phyloP scores from a whole-genome alignment of 495 filamentous ascomycete genomes.

The Poronia punctata region DNA sequence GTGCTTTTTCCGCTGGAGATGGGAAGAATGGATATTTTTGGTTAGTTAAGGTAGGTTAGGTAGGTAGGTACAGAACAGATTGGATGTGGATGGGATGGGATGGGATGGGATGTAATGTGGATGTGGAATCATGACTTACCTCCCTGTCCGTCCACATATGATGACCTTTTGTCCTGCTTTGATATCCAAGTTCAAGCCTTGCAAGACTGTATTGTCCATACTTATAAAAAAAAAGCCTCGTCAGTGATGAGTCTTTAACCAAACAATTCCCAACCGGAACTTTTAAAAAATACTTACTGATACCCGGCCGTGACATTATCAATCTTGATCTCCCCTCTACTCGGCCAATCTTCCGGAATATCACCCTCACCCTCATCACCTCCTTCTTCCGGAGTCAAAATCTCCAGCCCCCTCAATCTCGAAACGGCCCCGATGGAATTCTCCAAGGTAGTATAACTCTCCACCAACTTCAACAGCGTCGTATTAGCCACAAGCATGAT shows the following conservation, averaged over 20 bases:
- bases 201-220: conserved; percentile 20
- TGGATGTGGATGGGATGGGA: too few species aligned
- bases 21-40: background rate
- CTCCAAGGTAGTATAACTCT: conserved; percentile 35
- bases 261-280: background rate
- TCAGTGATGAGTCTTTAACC: background rate
- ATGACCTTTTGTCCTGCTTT: conserved; percentile 51
- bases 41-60: too few species aligned
- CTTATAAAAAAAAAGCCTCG: conserved; percentile 2
- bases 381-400: conserved; percentile 43
- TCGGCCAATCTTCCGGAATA: conserved; percentile 40
- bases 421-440: conserved; percentile 38
- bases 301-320: conserved; percentile 31
- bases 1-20: conserved; percentile 34
- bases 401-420: conserved; percentile 51
- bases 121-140: conserved; percentile 5
- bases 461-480: conserved; percentile 29
- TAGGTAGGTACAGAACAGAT: too few species aligned
- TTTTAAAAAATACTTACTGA: conserved; percentile 5
- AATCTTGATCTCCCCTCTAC: conserved; percentile 44
- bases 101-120: too few species aligned
- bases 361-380: conserved; percentile 37
- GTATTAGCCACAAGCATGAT: conserved; percentile 29
- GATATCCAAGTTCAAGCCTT: conserved; percentile 45
- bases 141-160: conserved; percentile 38